Conservation (phyloP, 176 grass and related monocot species). For the Carex littledalei region DNA sequence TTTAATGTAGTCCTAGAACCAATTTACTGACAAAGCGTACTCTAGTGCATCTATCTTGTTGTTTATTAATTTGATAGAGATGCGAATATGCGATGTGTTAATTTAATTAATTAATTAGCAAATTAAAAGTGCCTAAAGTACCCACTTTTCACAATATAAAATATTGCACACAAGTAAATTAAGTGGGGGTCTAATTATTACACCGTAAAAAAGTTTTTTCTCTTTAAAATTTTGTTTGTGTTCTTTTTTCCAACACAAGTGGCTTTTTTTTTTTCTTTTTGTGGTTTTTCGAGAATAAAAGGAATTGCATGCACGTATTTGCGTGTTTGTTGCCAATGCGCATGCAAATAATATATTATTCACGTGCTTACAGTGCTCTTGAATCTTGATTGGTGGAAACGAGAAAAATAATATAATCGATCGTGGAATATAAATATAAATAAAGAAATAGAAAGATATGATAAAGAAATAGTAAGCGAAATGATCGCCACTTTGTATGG, state of each 20-base stretch:
- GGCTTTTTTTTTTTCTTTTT: neutral
- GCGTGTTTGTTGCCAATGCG: neutral
- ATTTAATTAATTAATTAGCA: no score
- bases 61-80: neutral
- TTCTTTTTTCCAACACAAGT: neutral
- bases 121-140: no score
- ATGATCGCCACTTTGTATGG: constrained; percentile 8
- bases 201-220: neutral
- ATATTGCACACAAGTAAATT: neutral
- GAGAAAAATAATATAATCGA: neutral
- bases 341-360: constrained; percentile 22
- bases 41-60: neutral
- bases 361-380: neutral
- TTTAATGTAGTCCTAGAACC: neutral
- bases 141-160: no score
- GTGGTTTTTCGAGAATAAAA: constrained; percentile 8
- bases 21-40: neutral
- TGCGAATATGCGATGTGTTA: neutral
- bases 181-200: neutral
- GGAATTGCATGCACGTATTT: constrained; percentile 19
- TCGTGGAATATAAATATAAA: neutral
- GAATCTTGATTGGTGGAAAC: neutral
- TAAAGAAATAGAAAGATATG: neutral
- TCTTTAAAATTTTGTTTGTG: neutral
- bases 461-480: neutral